phyloP scores from a whole-genome alignment of 129 eudicot species.

The Lonicera japonica region DNA sequence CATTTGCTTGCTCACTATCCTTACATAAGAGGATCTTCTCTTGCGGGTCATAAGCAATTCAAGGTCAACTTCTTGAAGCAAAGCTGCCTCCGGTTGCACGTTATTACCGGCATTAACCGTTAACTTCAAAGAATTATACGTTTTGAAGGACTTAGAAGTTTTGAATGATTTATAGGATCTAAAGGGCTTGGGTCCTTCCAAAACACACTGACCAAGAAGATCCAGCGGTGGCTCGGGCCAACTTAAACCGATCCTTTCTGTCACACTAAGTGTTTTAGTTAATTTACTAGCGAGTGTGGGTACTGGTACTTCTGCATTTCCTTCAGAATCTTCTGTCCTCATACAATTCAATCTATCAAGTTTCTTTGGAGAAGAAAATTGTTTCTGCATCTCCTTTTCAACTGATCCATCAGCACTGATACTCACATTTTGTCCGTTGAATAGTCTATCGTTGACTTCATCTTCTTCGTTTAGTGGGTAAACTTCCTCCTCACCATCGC shows the following conservation, averaged over 20 bases:
- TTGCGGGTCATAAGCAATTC: slow-evolving; percentile 67
- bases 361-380: slow-evolving; percentile 39
- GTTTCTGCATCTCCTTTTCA: slow-evolving; percentile 9
- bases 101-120: slow-evolving; percentile 25
- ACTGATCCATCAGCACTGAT: not conserved
- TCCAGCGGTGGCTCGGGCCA: slow-evolving; percentile 94
- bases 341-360: slow-evolving; percentile 55
- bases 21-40: slow-evolving; percentile 71
- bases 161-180: slow-evolving; percentile 55
- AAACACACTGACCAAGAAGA: slow-evolving; percentile 56
- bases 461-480: slow-evolving; percentile 67
- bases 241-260: slow-evolving; percentile 72
- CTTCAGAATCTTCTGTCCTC: slow-evolving; percentile 35
- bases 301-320: slow-evolving; percentile 11
- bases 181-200: slow-evolving; percentile 48
- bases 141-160: slow-evolving; percentile 49
- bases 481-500: slow-evolving; percentile 74
- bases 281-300: slow-evolving; percentile 21
- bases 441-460: slow-evolving; percentile 32
- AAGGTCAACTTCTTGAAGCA: slow-evolving; percentile 63
- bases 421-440: too few relatives aligned
- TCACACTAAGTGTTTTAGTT: slow-evolving; percentile 58
- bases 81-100: slow-evolving; percentile 35
- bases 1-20: slow-evolving; percentile 98
- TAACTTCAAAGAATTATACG: slow-evolving; percentile 54